Evolutionary conservation across 495 filamentous ascomycete species (phyloP).

Genomic region (Neurospora sp.): DNA sequence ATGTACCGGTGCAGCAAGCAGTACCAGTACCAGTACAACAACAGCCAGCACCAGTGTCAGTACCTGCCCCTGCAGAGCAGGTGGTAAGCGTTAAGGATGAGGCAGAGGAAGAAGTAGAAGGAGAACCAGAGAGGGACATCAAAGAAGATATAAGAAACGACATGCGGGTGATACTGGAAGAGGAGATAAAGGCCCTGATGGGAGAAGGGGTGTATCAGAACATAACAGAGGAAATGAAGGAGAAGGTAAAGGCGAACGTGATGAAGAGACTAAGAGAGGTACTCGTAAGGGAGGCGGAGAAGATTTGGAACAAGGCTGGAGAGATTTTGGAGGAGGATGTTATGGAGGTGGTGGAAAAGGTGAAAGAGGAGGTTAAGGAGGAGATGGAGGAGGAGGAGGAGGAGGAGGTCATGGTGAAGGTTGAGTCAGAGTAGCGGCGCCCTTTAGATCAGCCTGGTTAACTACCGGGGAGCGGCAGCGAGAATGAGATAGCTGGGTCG

Average conservation of each 20-base stretch:
- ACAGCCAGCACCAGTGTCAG: too few relatives aligned
- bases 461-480: too few relatives aligned
- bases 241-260: not conserved
- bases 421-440: not conserved
- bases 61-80: too few relatives aligned
- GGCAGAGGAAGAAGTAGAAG: not conserved
- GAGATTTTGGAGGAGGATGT: not conserved
- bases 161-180: not conserved
- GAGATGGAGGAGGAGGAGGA: not conserved
- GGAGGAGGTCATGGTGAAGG: not conserved
- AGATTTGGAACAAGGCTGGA: accelerated
- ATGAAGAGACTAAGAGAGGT: accelerated
- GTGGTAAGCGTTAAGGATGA: too few relatives aligned
- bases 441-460: too few relatives aligned
- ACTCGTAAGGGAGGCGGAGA: accelerated
- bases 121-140: not conserved
- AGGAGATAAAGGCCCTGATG: not conserved
- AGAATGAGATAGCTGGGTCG: too few relatives aligned
- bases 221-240: not conserved
- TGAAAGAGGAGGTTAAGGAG: not conserved
- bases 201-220: not conserved
- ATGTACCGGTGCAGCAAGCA: too few relatives aligned
- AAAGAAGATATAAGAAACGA: not conserved
- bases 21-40: too few relatives aligned
- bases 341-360: not conserved